Percentiles rank a stretch among this genome's conserved stretches.
phyloP scores from a whole-genome alignment of 257 asterid genomes.

The Solanum pennellii region DNA sequence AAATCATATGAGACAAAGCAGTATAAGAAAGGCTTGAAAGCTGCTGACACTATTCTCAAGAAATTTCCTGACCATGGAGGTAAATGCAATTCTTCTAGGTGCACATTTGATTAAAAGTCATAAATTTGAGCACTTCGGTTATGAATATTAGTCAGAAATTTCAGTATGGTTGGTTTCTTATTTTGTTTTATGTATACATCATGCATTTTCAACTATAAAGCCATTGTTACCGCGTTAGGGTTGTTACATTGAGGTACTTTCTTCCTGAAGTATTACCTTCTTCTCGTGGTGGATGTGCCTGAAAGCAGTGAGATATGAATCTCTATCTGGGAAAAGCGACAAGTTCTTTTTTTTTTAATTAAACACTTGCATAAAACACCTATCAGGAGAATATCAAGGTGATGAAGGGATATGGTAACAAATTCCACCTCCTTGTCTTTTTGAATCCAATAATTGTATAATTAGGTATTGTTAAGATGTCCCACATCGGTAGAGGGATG shows the following conservation, averaged over 20 bases:
- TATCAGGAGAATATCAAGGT: background rate
- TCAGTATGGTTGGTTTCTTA: background rate
- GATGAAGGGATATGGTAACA: background rate
- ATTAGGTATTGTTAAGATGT: background rate
- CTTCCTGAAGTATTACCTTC: background rate
- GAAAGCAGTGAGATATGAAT: background rate
- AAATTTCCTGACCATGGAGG: constrained; percentile 99
- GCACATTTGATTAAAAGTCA: background rate
- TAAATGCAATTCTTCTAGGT: constrained; percentile 17
- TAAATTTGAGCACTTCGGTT: background rate
- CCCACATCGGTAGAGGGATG: too few relatives aligned
- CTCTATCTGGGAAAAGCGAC: background rate
- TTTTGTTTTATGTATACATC: background rate
- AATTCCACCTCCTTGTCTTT: background rate
- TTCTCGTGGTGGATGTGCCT: background rate
- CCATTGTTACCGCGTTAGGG: background rate
- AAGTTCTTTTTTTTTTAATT: background rate
- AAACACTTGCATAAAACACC: background rate
- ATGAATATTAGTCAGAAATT: background rate
- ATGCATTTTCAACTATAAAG: background rate
- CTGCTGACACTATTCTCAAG: constrained; percentile 90
- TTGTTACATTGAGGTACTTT: background rate
- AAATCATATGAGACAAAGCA: constrained; percentile 96
- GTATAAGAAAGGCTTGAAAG: constrained; percentile 95
- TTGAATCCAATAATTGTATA: background rate